Conservation (phyloP, 345 rosid genomes). For the Salix viminalis region DNA sequence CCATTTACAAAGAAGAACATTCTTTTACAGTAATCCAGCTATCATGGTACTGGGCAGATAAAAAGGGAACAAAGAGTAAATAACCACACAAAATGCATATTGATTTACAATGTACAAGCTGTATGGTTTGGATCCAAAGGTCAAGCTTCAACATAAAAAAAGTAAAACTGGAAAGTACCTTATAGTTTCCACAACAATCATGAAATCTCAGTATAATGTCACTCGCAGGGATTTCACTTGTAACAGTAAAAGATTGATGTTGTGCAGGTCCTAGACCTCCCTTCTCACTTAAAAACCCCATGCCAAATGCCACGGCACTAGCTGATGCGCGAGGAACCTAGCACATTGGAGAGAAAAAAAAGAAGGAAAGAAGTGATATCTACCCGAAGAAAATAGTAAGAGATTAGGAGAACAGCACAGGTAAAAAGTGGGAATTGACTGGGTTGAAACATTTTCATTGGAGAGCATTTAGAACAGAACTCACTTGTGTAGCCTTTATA, state of each 20-base stretch:
- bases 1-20: background rate
- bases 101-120: background rate
- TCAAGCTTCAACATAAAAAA: background rate
- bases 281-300: slow-evolving; percentile 78
- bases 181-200: slow-evolving; percentile 84
- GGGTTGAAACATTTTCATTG: background rate
- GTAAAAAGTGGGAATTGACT: background rate
- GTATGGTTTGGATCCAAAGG: background rate
- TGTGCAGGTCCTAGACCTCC: slow-evolving; percentile 79
- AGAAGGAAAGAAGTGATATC: slow-evolving; percentile 2
- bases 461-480: background rate
- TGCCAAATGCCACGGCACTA: slow-evolving; percentile 96
- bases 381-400: background rate
- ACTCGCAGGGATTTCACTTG: slow-evolving; percentile 89
- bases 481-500: slow-evolving; percentile 79
- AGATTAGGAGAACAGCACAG: background rate
- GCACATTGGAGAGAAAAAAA: background rate
- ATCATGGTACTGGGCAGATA: background rate
- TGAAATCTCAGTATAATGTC: slow-evolving; percentile 71
- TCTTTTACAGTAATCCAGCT: background rate
- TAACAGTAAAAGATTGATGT: slow-evolving; percentile 80
- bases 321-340: slow-evolving; percentile 95
- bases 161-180: slow-evolving; percentile 42
- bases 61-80: background rate
- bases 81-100: background rate